Evolutionary conservation across 495 filamentous ascomycete species (phyloP), one percentile per base, ranked within the genome.

Genomic region (Penicillium pulvis): DNA sequence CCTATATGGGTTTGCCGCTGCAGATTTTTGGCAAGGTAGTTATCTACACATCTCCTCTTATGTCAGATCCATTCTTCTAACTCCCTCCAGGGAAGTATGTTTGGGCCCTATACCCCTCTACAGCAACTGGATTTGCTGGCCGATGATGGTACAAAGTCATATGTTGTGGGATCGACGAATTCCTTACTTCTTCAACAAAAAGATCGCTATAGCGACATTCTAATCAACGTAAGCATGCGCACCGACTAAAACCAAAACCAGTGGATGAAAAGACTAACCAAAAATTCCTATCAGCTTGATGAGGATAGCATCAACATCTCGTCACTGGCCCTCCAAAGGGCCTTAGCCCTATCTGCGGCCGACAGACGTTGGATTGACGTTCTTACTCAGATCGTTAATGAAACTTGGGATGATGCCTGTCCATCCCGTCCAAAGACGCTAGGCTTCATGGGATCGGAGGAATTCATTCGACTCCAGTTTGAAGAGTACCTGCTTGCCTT

Each of bases 361-460:
- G 94, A 98, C 68, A 84, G 95, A 60, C 84, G 94, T 56, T 98
- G 93, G 93, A 97, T 98, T 59, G 94, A 98, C 71, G 91, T 93
- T 62, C 82, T 98, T 43, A 92, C 92, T 9, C 91, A 95, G 69
- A 89, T 91, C 44, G 90, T 98, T 35, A 90, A 91, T 64, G 93
- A 97, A 57, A 97, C 93, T 1, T 98, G 94, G 94, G 93, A 98
- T 73, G 91, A 96, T 39, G 78, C 85, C 6, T 92, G 98, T 71
- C 94, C 94, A 7, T 80, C 85, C 51, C 84, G 89, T 43, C 94
- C 94, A 16, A 96, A 92, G 63, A 96, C 92, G 7, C 88, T 96
- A 79, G 93, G 93, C 17, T 98, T 97, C 68, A 88, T 91, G 63
- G 94, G 94, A 51, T 97, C 93, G 58, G 94, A 98, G 76, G 95